Evolutionary conservation across 352 stramenopile species (phyloP).

Genomic region (Thalassiosira hispida): DNA sequence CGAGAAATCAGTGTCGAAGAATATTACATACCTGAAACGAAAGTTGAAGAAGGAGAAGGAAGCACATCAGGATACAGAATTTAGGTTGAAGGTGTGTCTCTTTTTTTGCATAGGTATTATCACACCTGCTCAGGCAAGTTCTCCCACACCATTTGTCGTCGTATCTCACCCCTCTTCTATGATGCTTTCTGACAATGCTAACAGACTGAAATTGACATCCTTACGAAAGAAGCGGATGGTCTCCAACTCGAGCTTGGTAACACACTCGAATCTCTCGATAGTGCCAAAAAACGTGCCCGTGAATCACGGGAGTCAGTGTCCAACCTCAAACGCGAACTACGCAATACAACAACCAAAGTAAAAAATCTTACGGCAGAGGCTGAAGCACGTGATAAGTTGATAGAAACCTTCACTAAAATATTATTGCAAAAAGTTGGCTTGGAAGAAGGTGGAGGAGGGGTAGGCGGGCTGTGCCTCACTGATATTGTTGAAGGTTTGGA

Average conservation of each 20-base stretch:
- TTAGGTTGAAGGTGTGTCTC: constrained; percentile 37
- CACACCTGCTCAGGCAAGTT: neutral
- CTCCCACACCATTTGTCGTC: no score
- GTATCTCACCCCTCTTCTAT: no score
- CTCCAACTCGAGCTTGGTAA: constrained; percentile 41
- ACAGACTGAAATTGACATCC: constrained; percentile 50
- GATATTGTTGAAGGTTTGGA: neutral
- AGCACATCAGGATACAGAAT: constrained; percentile 36
- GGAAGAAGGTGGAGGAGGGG: neutral
- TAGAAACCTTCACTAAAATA: constrained; percentile 42
- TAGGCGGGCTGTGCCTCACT: no score
- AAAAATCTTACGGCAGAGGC: constrained; percentile 34
- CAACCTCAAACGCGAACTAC: constrained; percentile 37
- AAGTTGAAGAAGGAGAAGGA: constrained; percentile 36
- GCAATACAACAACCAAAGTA: constrained; percentile 15
- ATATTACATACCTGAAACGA: constrained; percentile 21
- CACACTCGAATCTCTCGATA: constrained; percentile 31
- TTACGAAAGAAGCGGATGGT: constrained; percentile 43
- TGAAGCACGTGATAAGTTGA: constrained; percentile 45
- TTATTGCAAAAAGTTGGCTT: constrained; percentile 35
- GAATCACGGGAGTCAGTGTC: constrained; percentile 24
- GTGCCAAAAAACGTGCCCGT: constrained; percentile 21
- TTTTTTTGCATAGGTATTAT: neutral
- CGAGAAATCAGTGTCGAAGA: neutral
- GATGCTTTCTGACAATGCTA: no score